phyloP scores from a whole-genome alignment of 139 green algal species.

The Closterium sp. region DNA sequence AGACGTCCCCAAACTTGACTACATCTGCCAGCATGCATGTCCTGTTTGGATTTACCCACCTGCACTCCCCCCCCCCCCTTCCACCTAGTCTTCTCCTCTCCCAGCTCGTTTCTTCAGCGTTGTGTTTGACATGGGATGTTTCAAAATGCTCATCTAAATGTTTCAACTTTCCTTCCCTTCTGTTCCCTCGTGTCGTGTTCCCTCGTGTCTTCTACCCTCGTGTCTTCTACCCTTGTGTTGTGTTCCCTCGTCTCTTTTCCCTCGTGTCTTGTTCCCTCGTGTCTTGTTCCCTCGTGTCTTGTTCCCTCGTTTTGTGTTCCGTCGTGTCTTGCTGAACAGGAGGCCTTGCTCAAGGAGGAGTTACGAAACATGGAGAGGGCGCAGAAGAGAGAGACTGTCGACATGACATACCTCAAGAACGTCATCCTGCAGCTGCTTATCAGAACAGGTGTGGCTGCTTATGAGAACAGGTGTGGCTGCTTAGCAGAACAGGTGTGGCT shows the following conservation, averaged over 20 bases:
- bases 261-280: neutral
- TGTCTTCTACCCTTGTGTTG: neutral
- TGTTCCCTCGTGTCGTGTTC: neutral
- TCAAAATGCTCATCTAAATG: too few species aligned
- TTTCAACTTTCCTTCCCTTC: neutral
- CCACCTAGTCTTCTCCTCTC: neutral
- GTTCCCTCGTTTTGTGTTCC: too few species aligned
- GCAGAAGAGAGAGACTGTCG: constrained; percentile 49
- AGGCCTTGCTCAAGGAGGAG: neutral
- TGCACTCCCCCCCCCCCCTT: too few species aligned
- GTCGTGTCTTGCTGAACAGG: neutral
- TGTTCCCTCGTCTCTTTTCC: neutral
- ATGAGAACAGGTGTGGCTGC: neutral
- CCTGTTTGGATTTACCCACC: too few species aligned
- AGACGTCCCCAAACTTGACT: too few species aligned
- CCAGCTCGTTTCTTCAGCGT: too few species aligned
- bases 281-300: too few species aligned
- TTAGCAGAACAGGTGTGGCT: too few species aligned
- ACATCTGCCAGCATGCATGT: too few species aligned
- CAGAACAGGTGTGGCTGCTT: neutral
- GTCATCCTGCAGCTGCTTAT: constrained; percentile 55
- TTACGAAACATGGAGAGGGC: constrained; percentile 35
- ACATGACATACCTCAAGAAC: constrained; percentile 62
- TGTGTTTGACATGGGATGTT: too few species aligned
- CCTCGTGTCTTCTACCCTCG: neutral